Conservation (phyloP, 495 filamentous ascomycete species). For the Talaromyces adpressus region DNA sequence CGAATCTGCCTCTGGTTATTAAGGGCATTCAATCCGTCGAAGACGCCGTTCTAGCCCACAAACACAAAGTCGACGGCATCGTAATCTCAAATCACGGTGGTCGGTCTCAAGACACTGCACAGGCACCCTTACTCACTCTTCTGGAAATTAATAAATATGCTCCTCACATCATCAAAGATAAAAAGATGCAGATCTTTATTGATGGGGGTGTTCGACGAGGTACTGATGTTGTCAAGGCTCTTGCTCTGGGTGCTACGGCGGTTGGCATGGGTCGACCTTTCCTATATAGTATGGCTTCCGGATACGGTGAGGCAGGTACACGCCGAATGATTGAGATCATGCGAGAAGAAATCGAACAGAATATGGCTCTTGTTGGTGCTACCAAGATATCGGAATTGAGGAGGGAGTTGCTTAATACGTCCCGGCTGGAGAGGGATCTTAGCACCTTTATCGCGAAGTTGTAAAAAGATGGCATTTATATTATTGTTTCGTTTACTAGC, state of each 20-base stretch:
- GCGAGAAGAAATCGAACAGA: constrained; percentile 30
- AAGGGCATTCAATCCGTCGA: constrained; percentile 88
- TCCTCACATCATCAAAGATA: constrained; percentile 42
- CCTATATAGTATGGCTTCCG: constrained; percentile 71
- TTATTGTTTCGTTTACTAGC: not conserved
- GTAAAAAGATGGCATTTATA: constrained; percentile 11
- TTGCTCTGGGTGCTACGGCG: constrained; percentile 77
- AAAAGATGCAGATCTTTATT: constrained; percentile 72
- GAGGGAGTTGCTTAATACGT: constrained; percentile 28
- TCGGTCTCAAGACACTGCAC: constrained; percentile 48
- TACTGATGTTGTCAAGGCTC: constrained; percentile 82
- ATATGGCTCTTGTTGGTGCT: constrained; percentile 32
- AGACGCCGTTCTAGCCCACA: constrained; percentile 69
- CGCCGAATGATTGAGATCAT: constrained; percentile 26
- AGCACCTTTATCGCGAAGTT: constrained; percentile 25
- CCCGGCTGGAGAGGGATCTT: constrained; percentile 29
- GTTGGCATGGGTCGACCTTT: constrained; percentile 84
- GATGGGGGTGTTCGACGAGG: constrained; percentile 79
- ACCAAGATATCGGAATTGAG: constrained; percentile 20
- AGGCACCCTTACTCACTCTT: constrained; percentile 63
- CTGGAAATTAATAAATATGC: constrained; percentile 65
- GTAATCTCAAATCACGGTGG: constrained; percentile 55
- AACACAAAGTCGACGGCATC: constrained; percentile 71
- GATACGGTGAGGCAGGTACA: constrained; percentile 32
- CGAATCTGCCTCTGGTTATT: constrained; percentile 77